Base-by-base conservation (phyloP, 106 monocot genomes). In the Acorus calamus region DNA sequence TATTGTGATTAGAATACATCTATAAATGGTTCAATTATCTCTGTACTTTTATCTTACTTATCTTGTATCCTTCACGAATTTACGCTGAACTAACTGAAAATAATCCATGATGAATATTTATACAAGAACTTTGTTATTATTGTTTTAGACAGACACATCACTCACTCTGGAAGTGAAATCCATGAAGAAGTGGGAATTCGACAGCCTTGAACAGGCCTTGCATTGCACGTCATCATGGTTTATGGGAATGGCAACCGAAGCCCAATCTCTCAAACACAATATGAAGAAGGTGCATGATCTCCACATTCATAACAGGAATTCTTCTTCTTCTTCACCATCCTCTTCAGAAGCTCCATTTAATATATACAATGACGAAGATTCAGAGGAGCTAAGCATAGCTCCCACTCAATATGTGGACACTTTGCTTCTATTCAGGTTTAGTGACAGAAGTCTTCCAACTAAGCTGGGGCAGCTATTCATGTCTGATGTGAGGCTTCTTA, bases 121-220 rank as follows among this genome's bases (percentile, higher is more conserved):
- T 28, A 28, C 28, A 28, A 28, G 28, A 28, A 28, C 1, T 28
- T 28, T 28, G 28, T 28, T 28, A 28, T 28, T 28, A 28, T 28
- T 28, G 28, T 77, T 51, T 59, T 73, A 84, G 84, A 78, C 76
- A 3, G 84, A 88, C 56, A 72, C 88, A 42, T 70, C 67, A 5
- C 66, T 88, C 46, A 81, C 84, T 72, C 65, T 88, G 10, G 88
- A 88, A 74, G 83, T 73, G 47, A 73, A 81, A 70, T 71, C 49
- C 69, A 73, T 88, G 84, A 78, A 44, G 61, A 84, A 84, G 48
- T 88, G 88, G 88, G 84, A 88, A 73, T 88, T 88, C 61, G 66
- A 76, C 5, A 73, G 56, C 58, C 71, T 71, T 5, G 76, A 81
- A 4, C 77, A 84, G 52, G 88, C 88, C 14, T 78, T 71, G 49